Percentiles rank a stretch among this genome's conserved stretches.
Evolutionary conservation across 2,329 filamentous ascomycete genomes (phyloP).

Genomic region (Epichloe brachyelytri): DNA sequence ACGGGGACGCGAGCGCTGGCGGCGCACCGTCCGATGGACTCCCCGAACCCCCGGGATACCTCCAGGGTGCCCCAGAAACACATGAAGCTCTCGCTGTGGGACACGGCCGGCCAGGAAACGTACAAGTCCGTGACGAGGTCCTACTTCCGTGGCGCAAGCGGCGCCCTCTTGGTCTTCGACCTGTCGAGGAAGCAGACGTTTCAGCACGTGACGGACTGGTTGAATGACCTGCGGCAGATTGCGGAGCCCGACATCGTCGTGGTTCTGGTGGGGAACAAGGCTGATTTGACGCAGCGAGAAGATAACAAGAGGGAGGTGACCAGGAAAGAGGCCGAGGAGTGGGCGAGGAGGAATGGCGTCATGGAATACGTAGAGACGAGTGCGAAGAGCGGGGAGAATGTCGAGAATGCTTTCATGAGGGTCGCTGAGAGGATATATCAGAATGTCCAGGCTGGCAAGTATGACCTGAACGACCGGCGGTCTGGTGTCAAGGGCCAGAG

Average conservation of each 20-base stretch:
- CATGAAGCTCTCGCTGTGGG: slow-evolving; percentile 93
- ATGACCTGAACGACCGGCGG: slow-evolving; percentile 85
- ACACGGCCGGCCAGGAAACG: slow-evolving; percentile 92
- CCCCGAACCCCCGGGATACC: slow-evolving; percentile 34
- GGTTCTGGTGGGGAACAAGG: slow-evolving; percentile 90
- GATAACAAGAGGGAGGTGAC: slow-evolving; percentile 68
- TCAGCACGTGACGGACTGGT: slow-evolving; percentile 79
- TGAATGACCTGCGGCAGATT: slow-evolving; percentile 85
- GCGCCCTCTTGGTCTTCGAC: slow-evolving; percentile 80
- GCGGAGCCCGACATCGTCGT: slow-evolving; percentile 93
- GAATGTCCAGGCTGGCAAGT: slow-evolving; percentile 90
- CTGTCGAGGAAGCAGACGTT: slow-evolving; percentile 80
- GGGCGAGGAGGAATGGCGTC: slow-evolving; percentile 75
- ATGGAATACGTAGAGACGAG: slow-evolving; percentile 93
- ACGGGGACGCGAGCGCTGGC: not conserved
- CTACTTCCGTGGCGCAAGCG: slow-evolving; percentile 72
- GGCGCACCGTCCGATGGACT: slow-evolving; percentile 24
- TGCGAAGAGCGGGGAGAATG: slow-evolving; percentile 88
- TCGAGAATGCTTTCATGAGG: slow-evolving; percentile 84
- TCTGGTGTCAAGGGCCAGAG: slow-evolving; percentile 75
- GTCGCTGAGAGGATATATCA: slow-evolving; percentile 92
- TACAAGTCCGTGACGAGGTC: slow-evolving; percentile 93
- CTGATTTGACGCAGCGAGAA: slow-evolving; percentile 53
- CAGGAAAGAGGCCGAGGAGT: slow-evolving; percentile 71
- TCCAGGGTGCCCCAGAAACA: slow-evolving; percentile 44